Conservation (phyloP, 2,329 filamentous ascomycete genomes). For the Raffaelea ambrosiae region DNA sequence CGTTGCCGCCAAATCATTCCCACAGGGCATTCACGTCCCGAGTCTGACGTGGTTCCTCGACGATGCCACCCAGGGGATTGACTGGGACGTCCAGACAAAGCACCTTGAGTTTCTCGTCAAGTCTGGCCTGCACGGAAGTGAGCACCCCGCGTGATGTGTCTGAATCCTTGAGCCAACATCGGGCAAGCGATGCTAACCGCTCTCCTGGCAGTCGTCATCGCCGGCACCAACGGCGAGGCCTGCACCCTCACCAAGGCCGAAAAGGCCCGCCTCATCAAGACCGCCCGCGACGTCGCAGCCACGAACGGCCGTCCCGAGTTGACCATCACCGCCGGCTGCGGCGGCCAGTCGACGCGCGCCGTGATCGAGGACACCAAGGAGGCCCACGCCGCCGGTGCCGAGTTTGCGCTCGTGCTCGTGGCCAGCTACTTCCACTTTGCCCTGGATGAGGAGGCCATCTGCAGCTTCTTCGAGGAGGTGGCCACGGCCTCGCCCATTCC, state of each 20-base stretch:
- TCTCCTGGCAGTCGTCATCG: constrained; percentile 60
- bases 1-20: constrained; percentile 12
- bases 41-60: constrained; percentile 46
- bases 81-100: constrained; percentile 44
- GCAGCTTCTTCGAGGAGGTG: constrained; percentile 51
- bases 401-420: constrained; percentile 59
- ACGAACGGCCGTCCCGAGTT: constrained; percentile 46
- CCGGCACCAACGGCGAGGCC: constrained; percentile 67
- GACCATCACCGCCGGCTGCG: constrained; percentile 58
- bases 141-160: no score
- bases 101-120: constrained; percentile 45
- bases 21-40: constrained; percentile 46
- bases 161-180: no score
- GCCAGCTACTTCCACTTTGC: constrained; percentile 64
- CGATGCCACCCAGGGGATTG: constrained; percentile 39
- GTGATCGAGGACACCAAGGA: constrained; percentile 56
- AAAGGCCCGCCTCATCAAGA: constrained; percentile 54
- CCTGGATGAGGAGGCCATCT: constrained; percentile 50
- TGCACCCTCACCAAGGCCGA: constrained; percentile 59
- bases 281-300: constrained; percentile 52
- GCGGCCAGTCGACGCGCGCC: constrained; percentile 57
- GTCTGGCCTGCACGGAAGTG: constrained; percentile 43
- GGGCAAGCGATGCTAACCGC: no score
- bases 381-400: constrained; percentile 54
- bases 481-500: constrained; percentile 36